phyloP scores from a whole-genome alignment of 2,329 filamentous ascomycete genomes.

The Diaporthe vexans region DNA sequence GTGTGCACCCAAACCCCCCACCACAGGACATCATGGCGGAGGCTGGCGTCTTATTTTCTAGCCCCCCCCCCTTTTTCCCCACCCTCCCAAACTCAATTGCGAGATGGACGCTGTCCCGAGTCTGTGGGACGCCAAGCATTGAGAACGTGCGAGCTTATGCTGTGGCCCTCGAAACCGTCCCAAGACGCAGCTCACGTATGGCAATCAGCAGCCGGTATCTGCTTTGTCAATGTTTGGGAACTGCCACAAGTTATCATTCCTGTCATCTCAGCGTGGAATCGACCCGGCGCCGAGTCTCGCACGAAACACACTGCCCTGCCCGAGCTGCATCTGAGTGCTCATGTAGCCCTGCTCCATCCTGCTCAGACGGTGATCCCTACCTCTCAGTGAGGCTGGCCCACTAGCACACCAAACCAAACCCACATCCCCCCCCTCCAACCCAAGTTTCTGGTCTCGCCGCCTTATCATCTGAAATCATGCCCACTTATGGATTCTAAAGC shows the following conservation, averaged over 20 bases:
- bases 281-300: conserved; percentile 31
- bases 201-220: conserved; percentile 23
- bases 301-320: conserved; percentile 4
- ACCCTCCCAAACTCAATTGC: conserved; percentile 30
- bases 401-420: background rate
- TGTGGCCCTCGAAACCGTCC: conserved; percentile 7
- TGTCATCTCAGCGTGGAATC: background rate
- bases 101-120: conserved; percentile 22
- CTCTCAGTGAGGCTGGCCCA: conserved; percentile 11
- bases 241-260: background rate
- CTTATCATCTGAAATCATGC: conserved; percentile 2
- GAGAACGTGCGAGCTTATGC: conserved; percentile 29
- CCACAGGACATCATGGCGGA: background rate
- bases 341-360: conserved; percentile 15
- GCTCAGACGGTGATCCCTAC: conserved; percentile 7
- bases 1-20: conserved; percentile 4
- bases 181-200: conserved; percentile 26
- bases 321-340: background rate
- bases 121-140: conserved; percentile 29
- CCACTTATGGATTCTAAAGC: conserved; percentile 16
- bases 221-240: background rate
- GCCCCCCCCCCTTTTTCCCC: background rate
- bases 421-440: background rate
- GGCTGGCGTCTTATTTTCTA: conserved; percentile 4
- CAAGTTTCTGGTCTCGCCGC: conserved; percentile 8